Evolutionary conservation across 306 rosid species (phyloP).

Genomic region (Sphenostylis stenocarpa): DNA sequence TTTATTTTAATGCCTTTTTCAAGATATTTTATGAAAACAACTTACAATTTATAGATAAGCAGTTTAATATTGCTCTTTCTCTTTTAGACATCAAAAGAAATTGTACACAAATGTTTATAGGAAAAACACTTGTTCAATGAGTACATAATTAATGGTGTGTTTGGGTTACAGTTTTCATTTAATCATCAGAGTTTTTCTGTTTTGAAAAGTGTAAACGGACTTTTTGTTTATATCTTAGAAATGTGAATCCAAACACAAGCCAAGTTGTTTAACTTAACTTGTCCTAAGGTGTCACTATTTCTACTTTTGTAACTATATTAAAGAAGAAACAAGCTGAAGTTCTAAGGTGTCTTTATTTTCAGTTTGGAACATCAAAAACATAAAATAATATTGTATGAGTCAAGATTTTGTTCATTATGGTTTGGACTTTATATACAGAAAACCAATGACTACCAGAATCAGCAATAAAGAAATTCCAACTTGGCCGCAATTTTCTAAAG

Average conservation of each 20-base stretch:
- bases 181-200: too few species aligned
- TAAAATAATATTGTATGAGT: background rate
- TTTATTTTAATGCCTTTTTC: background rate
- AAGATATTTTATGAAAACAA: background rate
- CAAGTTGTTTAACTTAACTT: background rate
- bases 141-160: background rate
- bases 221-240: background rate
- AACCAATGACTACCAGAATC: background rate
- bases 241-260: background rate
- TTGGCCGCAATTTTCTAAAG: background rate
- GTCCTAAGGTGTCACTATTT: background rate
- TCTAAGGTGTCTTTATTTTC: background rate
- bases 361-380: background rate
- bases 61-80: background rate
- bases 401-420: background rate
- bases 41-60: background rate
- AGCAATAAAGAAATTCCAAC: background rate
- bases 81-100: background rate
- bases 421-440: background rate
- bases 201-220: background rate
- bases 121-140: background rate
- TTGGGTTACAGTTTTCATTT: background rate
- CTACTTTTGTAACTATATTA: background rate
- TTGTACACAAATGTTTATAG: background rate
- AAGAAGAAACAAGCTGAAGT: background rate